Conservation (phyloP, 2,329 filamentous ascomycete species). For the Rhynchosporium secalis region DNA sequence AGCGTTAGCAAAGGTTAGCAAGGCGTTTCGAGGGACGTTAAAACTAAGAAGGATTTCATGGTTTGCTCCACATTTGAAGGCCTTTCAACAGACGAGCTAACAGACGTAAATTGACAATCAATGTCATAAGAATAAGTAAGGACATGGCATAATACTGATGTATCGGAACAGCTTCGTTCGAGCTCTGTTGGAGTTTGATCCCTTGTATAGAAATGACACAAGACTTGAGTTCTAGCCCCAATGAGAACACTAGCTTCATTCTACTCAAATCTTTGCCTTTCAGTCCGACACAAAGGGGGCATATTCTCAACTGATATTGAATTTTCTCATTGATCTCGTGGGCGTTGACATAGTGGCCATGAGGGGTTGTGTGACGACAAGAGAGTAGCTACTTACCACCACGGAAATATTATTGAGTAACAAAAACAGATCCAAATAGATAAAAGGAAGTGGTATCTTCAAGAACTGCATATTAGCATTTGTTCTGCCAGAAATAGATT, state of each 20-base stretch:
- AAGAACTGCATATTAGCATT: slow-evolving; percentile 23
- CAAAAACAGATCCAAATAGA: slow-evolving; percentile 17
- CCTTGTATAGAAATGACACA: neutral
- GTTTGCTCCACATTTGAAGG: neutral
- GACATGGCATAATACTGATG: neutral
- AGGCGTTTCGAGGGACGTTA: neutral
- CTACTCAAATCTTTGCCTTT: neutral
- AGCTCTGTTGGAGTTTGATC: neutral
- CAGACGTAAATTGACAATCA: neutral
- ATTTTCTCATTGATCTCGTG: neutral
- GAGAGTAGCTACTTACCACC: slow-evolving; percentile 25
- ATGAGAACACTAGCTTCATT: neutral
- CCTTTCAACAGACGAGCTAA: neutral
- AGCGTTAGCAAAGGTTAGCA: neutral
- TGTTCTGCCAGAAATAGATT: slow-evolving; percentile 13
- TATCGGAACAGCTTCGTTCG: neutral
- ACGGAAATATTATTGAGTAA: slow-evolving; percentile 24
- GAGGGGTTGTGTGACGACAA: neutral
- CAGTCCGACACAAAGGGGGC: too few relatives aligned
- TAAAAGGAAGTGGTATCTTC: slow-evolving; percentile 30
- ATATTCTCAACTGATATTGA: neutral
- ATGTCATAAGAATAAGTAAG: neutral
- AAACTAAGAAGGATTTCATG: too few relatives aligned
- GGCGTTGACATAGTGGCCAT: neutral
- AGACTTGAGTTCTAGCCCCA: neutral